Base-by-base conservation (phyloP, 2,329 filamentous ascomycete genomes). In the Claviceps lovelessii region DNA sequence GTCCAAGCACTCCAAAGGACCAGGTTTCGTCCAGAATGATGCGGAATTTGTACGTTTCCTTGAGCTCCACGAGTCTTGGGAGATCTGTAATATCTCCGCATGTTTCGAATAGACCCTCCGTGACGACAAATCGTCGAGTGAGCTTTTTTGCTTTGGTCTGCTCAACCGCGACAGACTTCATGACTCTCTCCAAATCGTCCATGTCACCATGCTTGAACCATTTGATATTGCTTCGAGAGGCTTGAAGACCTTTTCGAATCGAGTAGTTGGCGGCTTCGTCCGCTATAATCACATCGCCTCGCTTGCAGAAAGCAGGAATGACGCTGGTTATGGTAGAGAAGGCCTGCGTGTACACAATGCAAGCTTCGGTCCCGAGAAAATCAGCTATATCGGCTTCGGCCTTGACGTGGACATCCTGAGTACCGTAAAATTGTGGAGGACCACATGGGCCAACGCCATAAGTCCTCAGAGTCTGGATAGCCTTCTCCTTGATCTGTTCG, bases 171-270 rank as follows among this genome's bases (percentile, higher is more conserved):
- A 97, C 84, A 66, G 86, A 88, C 65, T 85, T 81, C 72, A 98
- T 79, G 33, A 94, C 87, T 35, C 82, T 77, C 69, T 97, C 89
- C 59, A 98, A 72, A 67, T 97, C 91, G 51, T 90, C 85, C 86
- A 96, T 90, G 65, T 98, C 88, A 66, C 94, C 93, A 70, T 98
- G 93, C 62, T 95, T 85, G 70, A 87, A 98, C 90, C 91, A 98
- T 57, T 84, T 79, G 58, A 98, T 88, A 54, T 81, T 91, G 72
- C 90, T 95, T 58, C 93, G 80, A 31, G 87, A 93, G 56, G 95
- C 89, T 72, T 98, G 90, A 8, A 98, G 79, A 41, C 93, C 94
- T 71, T 95, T 95, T 54, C 93, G 85, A 62, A 96, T 91, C 11
- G 91, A 84, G 73, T 88, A 97, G 68, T 95, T 97, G 67, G 93